Conservation (phyloP, 2,329 filamentous ascomycete species). For the Curvularia sp. region DNA sequence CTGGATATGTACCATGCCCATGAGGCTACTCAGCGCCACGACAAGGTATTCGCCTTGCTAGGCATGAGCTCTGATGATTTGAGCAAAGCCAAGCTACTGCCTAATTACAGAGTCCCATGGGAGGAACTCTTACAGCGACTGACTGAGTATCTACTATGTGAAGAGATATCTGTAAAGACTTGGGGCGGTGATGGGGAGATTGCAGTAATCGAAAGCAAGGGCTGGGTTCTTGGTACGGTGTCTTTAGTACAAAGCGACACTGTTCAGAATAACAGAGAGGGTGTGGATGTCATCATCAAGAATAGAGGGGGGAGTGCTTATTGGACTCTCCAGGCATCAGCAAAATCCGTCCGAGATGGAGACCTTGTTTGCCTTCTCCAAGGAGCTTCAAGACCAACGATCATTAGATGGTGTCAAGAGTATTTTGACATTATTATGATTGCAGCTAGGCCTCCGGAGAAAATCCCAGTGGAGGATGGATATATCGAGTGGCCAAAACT, state of each 20-base stretch:
- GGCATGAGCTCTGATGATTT: too few relatives aligned
- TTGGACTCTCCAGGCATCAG: conserved; percentile 17
- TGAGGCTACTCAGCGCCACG: too few relatives aligned
- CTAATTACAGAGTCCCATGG: conserved; percentile 25
- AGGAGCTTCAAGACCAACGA: conserved; percentile 18
- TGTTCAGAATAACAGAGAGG: background rate
- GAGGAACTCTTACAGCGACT: conserved; percentile 23
- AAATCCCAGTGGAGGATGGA: background rate
- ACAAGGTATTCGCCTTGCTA: too few relatives aligned
- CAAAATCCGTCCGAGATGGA: conserved; percentile 1
- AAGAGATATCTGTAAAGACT: conserved; percentile 22
- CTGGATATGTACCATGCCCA: too few relatives aligned
- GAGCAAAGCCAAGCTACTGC: conserved; percentile 12
- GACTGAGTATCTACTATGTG: conserved; percentile 16
- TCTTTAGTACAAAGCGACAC: background rate
- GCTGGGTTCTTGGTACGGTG: conserved; percentile 19
- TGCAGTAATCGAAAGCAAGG: conserved; percentile 19
- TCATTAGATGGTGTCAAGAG: conserved; percentile 16
- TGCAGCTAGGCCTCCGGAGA: background rate
- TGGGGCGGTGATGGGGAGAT: conserved; percentile 13
- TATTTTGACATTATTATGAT: background rate
- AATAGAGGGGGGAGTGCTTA: background rate
- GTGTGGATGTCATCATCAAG: background rate
- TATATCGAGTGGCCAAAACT: background rate
- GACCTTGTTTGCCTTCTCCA: conserved; percentile 1